Percentiles rank a stretch among this genome's conserved stretches.
These are phyloP conservation scores for Cinchona pubescens DNA, from an alignment of 257 asterid genomes.

Conservation along the genomic window DNA sequence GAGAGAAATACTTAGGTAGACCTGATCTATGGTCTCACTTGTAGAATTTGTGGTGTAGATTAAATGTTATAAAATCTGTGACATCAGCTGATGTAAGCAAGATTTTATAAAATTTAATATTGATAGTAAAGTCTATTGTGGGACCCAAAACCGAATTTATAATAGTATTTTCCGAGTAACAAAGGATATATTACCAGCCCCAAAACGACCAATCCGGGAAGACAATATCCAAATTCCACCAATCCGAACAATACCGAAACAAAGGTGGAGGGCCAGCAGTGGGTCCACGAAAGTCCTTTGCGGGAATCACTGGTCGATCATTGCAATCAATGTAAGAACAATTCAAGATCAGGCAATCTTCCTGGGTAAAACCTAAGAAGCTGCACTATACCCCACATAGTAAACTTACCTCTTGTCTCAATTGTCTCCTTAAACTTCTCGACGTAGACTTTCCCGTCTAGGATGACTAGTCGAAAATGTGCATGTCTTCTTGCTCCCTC, in stretches of 20 bases:
- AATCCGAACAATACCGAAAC: conserved; percentile 80
- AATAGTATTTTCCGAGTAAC: no score
- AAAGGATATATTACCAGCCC: conserved; percentile 99
- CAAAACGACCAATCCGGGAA: conserved; percentile 95
- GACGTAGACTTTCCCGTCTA: conserved; percentile 27
- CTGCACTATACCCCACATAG: conserved; percentile 36
- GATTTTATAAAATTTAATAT: no score
- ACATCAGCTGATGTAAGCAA: no score
- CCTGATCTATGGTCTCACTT: no score
- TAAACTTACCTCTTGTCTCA: conserved; percentile 21
- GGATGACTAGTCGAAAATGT: conserved; percentile 27
- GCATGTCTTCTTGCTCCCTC: conserved; percentile 20
- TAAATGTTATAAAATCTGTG: no score
- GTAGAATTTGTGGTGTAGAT: no score
- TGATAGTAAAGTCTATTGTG: no score
- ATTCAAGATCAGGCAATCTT: conserved; percentile 27
- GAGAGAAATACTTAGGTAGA: no score
- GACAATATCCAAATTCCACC: conserved; percentile 74
- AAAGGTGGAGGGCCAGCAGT: conserved; percentile 51
- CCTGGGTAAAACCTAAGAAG: conserved; percentile 31
- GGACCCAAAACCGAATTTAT: no score
- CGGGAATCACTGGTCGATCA: conserved; percentile 25
- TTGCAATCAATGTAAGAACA: conserved; percentile 33
- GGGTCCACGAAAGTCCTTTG: conserved; percentile 29
- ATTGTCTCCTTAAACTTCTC: conserved; percentile 1